Base-by-base conservation (phyloP, 164 flowering plant species). In the Piper longum region DNA sequence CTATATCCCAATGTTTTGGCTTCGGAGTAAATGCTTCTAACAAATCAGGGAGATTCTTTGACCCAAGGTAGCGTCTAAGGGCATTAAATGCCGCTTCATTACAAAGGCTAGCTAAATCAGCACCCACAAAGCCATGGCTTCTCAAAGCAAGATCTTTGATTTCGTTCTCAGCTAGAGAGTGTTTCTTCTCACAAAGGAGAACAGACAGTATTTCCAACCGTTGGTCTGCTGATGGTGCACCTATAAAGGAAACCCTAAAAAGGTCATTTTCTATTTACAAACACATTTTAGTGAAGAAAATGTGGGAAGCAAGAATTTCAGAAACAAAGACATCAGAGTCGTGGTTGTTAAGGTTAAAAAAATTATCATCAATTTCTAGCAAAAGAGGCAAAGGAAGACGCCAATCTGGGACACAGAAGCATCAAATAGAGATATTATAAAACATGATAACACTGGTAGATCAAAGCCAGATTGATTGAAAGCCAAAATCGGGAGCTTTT, bases 91-190 rank as follows among this genome's bases (percentile, higher is more conserved):
- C 90, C 26, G 98, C 98, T 68, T 86, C 91, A 72, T 83, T 82
- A 76, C 91, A 87, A 12, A 91, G 82, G n/a, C 90, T 75, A 69
- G 86, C 83, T 52, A 95, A 72, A 82, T 95, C 99, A 69, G 96
- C 93, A 64, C 99, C 98, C 62, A 95, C 98, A 79, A 84, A 91
- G 61, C 99, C 99, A 79, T 95, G 96, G 19, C 96, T 86, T 48
- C 68, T 72, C 51, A 63, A 73, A 63, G 95, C 96, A 67, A 95
- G 83, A 43, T 83, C 70, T 61, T 76, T 73, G 62, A 89, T 59
- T 76, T 91, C 79, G 16, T 39, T 13, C 43, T 80, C 85, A 57
- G 66, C 67, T 63, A 95, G 89, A 54, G 85, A 79, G 68, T 91
- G 89, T 8, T 75, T 76, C 81, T 82, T 81, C 70, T 70, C 83